Percentiles rank a stretch among this genome's conserved stretches.
These are phyloP conservation scores for Orbilia quercus DNA, from an alignment of 2,329 filamentous ascomycete species.

Conservation along the genomic window DNA sequence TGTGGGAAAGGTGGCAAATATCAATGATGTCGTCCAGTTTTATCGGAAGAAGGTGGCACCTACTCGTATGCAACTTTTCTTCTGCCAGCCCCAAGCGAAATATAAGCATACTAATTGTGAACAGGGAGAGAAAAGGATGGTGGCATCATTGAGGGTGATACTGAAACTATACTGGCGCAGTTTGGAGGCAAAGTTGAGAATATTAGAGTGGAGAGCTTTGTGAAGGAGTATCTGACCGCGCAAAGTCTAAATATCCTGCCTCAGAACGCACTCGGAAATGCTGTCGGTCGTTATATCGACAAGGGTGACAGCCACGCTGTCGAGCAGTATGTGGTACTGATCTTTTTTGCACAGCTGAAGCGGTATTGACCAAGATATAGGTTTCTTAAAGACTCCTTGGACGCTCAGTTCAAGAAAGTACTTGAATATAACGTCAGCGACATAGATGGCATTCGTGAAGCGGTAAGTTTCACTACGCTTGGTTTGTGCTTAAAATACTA, in stretches of 20 bases:
- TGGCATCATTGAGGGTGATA: constrained; percentile 70
- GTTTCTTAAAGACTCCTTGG: constrained; percentile 78
- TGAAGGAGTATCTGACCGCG: constrained; percentile 84
- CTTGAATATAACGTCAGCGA: constrained; percentile 74
- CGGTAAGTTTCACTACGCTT: constrained; percentile 60
- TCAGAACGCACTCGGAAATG: constrained; percentile 90
- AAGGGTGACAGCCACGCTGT: constrained; percentile 85
- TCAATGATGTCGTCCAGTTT: constrained; percentile 92
- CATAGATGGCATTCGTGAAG: constrained; percentile 76
- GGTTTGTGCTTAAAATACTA: neutral
- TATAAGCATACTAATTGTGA: constrained; percentile 53
- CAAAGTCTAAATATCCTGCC: constrained; percentile 93
- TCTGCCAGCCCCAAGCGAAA: neutral
- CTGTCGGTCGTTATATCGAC: constrained; percentile 89
- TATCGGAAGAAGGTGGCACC: constrained; percentile 82
- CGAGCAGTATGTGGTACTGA: constrained; percentile 59
- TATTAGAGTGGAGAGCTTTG: constrained; percentile 87
- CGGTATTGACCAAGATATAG: constrained; percentile 65
- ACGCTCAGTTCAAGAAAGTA: constrained; percentile 76
- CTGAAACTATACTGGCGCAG: constrained; percentile 71
- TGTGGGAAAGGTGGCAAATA: constrained; percentile 88
- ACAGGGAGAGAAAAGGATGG: constrained; percentile 63
- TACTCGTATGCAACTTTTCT: constrained; percentile 63
- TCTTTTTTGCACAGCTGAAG: constrained; percentile 64
- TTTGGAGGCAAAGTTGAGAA: constrained; percentile 73